Base-by-base conservation (phyloP, 352 stramenopile species). In the Pseudoperonospora humuli region DNA sequence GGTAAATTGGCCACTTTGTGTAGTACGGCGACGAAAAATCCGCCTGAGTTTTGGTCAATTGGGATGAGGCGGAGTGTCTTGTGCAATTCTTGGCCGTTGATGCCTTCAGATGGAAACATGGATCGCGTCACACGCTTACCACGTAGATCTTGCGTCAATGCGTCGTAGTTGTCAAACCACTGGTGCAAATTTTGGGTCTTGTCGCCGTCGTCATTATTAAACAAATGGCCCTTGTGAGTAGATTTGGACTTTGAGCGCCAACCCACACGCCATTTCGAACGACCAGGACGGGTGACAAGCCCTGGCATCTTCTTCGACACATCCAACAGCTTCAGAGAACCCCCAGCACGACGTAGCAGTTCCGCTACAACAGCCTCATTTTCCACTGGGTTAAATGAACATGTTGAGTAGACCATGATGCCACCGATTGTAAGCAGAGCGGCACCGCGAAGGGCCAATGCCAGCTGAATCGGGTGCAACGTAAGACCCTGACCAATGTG, bases 11-110 rank as follows among this genome's bases (percentile, higher is more conserved):
- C 46, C 24, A 64, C 50, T 45, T 98, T 98, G 27, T 73, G 61
- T 18, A 99, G 75, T 23, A 99, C 77, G n/a, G 89, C 86, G 29
- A 99, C 83, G 62, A 99, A 99, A 61, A 99, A 99, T 3, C 96
- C 97, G 26, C 96, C 96, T 4, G 95, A 97, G 62, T 99, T 94
- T 48, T 98, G 85, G 59, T 99, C 94, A 25, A 97, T 97, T 1
- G 97, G 97, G 31, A 98, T 78, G 17, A 99, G 70, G 8, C 96
- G 85, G 55, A 96, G 69, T 33, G 95, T 98, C 42, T 87, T 78
- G 41, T 95, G 59, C 14, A 98, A 61, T 24, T 90, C 48, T 11
- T 66, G 7, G 2, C 52, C 44, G 6, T 61, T 52, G 29, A 19
- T 19, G 32, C 40, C 36, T 38, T 75, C 61, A 0, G 84, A 70